These are phyloP conservation scores for Fusarium decemcellulare DNA, from an alignment of 2,329 filamentous ascomycete species.

Conservation along the genomic window DNA sequence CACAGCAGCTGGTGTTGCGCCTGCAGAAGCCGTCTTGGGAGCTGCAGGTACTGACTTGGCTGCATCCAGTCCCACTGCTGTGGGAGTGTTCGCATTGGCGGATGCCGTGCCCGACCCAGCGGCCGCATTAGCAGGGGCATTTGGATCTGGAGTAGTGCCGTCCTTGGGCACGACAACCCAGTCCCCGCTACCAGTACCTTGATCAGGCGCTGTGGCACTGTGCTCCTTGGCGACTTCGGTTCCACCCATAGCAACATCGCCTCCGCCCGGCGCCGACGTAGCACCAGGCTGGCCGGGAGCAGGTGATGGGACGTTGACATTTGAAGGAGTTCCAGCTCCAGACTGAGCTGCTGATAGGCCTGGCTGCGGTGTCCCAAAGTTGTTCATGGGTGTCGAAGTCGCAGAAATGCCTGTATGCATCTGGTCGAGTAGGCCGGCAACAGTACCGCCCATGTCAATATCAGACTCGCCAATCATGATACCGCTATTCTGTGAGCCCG, in stretches of 20 bases:
- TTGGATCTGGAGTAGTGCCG: slow-evolving; percentile 60
- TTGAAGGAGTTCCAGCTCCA: slow-evolving; percentile 69
- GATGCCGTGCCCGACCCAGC: slow-evolving; percentile 30
- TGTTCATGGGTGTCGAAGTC: slow-evolving; percentile 72
- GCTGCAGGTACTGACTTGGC: slow-evolving; percentile 37
- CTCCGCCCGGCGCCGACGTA: slow-evolving; percentile 37
- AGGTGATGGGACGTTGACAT: slow-evolving; percentile 63
- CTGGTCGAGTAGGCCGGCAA: slow-evolving; percentile 76
- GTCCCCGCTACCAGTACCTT: slow-evolving; percentile 71
- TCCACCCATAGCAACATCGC: slow-evolving; percentile 67
- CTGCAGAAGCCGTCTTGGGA: slow-evolving; percentile 37
- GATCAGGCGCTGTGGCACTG: slow-evolving; percentile 60
- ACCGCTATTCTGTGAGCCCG: slow-evolving; percentile 69
- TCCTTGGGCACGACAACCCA: slow-evolving; percentile 83
- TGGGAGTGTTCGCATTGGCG: slow-evolving; percentile 50
- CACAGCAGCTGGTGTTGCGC: slow-evolving; percentile 43
- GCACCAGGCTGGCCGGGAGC: slow-evolving; percentile 48
- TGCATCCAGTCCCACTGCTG: slow-evolving; percentile 36
- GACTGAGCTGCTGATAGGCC: slow-evolving; percentile 71
- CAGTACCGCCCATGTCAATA: slow-evolving; percentile 75
- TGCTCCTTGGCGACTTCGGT: slow-evolving; percentile 56
- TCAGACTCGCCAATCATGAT: slow-evolving; percentile 72
- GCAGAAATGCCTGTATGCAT: slow-evolving; percentile 75
- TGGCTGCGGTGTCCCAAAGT: slow-evolving; percentile 72
- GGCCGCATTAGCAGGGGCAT: slow-evolving; percentile 33